phyloP scores from a whole-genome alignment of 2,329 filamentous ascomycete species.

The Clarireedia homoeocarpa region DNA sequence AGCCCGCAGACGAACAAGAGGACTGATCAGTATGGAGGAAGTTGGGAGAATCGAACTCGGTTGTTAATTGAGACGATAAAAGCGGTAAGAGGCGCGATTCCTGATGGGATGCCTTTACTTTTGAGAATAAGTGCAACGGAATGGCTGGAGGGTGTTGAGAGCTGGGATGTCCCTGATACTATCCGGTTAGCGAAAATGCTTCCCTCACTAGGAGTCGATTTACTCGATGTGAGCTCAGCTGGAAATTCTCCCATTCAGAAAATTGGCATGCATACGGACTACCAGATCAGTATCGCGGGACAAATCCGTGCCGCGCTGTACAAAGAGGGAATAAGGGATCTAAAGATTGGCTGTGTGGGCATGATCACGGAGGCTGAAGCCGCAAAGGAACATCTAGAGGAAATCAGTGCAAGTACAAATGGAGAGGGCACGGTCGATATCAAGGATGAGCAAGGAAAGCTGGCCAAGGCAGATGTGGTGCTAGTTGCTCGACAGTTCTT shows the following conservation, averaged over 20 bases:
- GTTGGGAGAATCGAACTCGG: slow-evolving; percentile 63
- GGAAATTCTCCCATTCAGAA: slow-evolving; percentile 55
- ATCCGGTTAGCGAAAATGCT: slow-evolving; percentile 55
- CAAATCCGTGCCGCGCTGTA: slow-evolving; percentile 60
- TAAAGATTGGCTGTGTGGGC: slow-evolving; percentile 63
- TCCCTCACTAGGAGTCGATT: slow-evolving; percentile 60
- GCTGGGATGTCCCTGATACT: slow-evolving; percentile 60
- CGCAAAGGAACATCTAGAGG: slow-evolving; percentile 41
- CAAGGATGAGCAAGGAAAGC: slow-evolving; percentile 28
- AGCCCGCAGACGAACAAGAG: slow-evolving; percentile 63
- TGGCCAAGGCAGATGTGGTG: slow-evolving; percentile 44
- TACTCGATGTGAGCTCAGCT: slow-evolving; percentile 65
- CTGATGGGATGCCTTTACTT: slow-evolving; percentile 62
- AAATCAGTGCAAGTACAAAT: slow-evolving; percentile 42
- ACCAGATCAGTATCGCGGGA: slow-evolving; percentile 68
- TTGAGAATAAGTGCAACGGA: slow-evolving; percentile 66
- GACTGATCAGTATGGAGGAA: slow-evolving; percentile 61
- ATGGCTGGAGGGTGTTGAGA: slow-evolving; percentile 58
- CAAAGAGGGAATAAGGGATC: slow-evolving; percentile 52
- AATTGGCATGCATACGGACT: slow-evolving; percentile 50
- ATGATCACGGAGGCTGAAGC: slow-evolving; percentile 64
- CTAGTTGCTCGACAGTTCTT: slow-evolving; percentile 47
- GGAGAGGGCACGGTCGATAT: slow-evolving; percentile 38
- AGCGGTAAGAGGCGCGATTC: slow-evolving; percentile 52
- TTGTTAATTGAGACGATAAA: slow-evolving; percentile 61